Conservation (phyloP, 768 basidiomycete species). For the Kwoniella bestiolae region DNA sequence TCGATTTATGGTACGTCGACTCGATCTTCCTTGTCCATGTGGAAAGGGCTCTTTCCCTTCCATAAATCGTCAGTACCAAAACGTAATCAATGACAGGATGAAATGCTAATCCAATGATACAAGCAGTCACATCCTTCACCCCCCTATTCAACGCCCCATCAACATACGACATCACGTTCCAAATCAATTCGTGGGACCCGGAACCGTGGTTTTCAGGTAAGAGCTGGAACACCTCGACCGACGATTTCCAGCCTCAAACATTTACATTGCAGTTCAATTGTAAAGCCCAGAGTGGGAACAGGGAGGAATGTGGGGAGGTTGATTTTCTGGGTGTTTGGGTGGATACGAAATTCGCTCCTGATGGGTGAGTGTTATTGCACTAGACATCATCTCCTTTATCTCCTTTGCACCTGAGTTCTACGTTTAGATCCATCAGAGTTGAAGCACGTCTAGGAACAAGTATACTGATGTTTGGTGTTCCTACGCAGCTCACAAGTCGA, state of each 20-base stretch:
- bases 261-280: constrained; percentile 16
- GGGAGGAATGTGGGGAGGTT: constrained; percentile 10
- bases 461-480: not conserved
- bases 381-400: too few species aligned
- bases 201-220: constrained; percentile 15
- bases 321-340: constrained; percentile 25
- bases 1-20: constrained; percentile 16
- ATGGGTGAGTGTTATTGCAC: constrained; percentile 17
- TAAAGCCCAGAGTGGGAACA: not conserved
- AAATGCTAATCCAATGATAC: too few species aligned
- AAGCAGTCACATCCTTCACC: constrained; percentile 17
- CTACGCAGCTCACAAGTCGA: constrained; percentile 19
- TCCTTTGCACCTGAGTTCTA: too few species aligned
- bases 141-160: constrained; percentile 8
- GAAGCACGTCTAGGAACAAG: too few species aligned
- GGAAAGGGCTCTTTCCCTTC: too few species aligned
- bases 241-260: constrained; percentile 14
- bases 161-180: constrained; percentile 8
- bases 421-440: too few species aligned
- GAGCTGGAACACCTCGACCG: not conserved
- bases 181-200: not conserved
- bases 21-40: not conserved
- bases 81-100: too few species aligned
- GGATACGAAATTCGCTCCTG: constrained; percentile 19
- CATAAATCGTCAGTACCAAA: too few species aligned